A percentile compares a stretch with the other conserved stretches of the same genome.
These are phyloP conservation scores for Vaccinium vitisidaea DNA, from an alignment of 148 eudicot genomes.

Conservation along the genomic window DNA sequence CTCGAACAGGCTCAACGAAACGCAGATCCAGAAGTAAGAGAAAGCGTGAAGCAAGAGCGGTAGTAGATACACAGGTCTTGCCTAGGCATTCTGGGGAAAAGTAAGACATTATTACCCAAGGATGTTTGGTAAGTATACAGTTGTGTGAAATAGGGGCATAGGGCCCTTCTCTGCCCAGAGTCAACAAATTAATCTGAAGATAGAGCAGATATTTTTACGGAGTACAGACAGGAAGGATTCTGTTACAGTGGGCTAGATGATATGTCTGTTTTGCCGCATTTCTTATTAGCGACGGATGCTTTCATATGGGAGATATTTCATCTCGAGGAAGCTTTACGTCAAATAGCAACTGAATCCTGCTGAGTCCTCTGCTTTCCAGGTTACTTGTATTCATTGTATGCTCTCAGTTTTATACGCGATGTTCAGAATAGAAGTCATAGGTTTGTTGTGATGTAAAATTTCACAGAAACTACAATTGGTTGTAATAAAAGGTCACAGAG, in stretches of 20 bases:
- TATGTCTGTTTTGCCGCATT: slow-evolving; percentile 13
- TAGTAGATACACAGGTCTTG: too few species aligned
- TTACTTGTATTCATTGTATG: slow-evolving; percentile 10
- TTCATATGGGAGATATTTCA: slow-evolving; percentile 12
- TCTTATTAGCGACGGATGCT: neutral
- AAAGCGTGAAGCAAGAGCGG: too few species aligned
- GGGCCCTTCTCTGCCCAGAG: neutral
- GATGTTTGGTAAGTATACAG: too few species aligned
- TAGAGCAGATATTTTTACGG: neutral
- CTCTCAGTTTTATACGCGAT: slow-evolving; percentile 22
- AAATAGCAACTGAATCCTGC: slow-evolving; percentile 14
- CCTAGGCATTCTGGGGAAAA: too few species aligned
- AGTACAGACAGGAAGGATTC: slow-evolving; percentile 19
- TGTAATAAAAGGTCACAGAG: slow-evolving; percentile 2
- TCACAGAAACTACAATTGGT: neutral
- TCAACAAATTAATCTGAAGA: neutral
- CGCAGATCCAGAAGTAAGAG: too few species aligned
- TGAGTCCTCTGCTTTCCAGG: slow-evolving; percentile 9
- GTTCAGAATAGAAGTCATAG: slow-evolving; percentile 12
- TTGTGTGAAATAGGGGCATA: neutral
- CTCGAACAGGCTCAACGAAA: too few species aligned
- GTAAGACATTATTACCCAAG: too few species aligned
- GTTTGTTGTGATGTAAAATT: slow-evolving; percentile 3
- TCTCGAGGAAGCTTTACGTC: slow-evolving; percentile 12
- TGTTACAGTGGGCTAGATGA: slow-evolving; percentile 14